These are phyloP conservation scores for Ogataea dorogensis DNA, from an alignment of 805 yeast genomes.

Conservation along the genomic window DNA sequence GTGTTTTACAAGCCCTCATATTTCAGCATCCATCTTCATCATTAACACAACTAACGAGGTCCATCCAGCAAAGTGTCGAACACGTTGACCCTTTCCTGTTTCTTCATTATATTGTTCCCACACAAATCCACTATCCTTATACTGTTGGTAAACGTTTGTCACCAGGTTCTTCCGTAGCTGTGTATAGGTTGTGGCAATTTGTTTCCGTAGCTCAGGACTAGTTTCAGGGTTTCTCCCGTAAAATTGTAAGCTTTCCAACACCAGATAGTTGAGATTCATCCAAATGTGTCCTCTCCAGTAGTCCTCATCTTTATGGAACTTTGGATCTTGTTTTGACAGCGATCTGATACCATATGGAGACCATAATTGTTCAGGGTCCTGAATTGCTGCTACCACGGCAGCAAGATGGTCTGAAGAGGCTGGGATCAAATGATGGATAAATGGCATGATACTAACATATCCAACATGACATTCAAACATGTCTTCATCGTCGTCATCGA, in stretches of 20 bases:
- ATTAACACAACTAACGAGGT: constrained; percentile 76
- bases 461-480: constrained; percentile 83
- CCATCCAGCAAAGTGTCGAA: constrained; percentile 94
- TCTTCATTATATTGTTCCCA: constrained; percentile 88
- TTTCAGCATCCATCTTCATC: constrained; percentile 81
- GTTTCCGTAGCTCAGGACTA: constrained; percentile 31
- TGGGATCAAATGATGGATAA: constrained; percentile 65
- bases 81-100: constrained; percentile 76
- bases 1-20: constrained; percentile 4
- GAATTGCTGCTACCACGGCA: constrained; percentile 53
- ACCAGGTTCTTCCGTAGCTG: constrained; percentile 67
- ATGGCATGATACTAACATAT: constrained; percentile 83
- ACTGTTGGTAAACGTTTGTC: constrained; percentile 62
- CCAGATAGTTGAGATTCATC: constrained; percentile 86
- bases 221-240: constrained; percentile 43
- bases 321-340: constrained; percentile 61
- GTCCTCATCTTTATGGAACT: constrained; percentile 77
- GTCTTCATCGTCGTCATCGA: constrained; percentile 70
- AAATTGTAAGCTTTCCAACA: constrained; percentile 63
- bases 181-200: constrained; percentile 51
- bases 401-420: constrained; percentile 45
- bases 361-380: constrained; percentile 76
- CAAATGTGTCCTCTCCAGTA: constrained; percentile 97
- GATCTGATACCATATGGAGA: constrained; percentile 78
- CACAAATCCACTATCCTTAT: constrained; percentile 74